Evolutionary conservation across 208 protist species (phyloP).

Genomic region (Leishmania tarentolae): DNA sequence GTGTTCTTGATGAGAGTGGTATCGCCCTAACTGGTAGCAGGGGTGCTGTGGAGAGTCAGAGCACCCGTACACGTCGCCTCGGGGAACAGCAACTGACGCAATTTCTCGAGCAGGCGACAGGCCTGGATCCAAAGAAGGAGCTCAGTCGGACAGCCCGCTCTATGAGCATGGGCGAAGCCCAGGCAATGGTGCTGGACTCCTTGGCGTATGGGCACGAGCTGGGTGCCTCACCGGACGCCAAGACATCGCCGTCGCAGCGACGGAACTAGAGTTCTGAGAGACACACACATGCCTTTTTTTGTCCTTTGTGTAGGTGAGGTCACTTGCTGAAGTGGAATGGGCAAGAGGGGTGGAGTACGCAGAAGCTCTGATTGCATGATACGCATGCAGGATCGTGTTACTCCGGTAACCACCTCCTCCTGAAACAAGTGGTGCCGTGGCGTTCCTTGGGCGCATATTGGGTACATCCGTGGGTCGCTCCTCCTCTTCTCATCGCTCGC

Average conservation of each 20-base stretch:
- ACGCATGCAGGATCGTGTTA: neutral
- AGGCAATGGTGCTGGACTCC: slow-evolving; percentile 48
- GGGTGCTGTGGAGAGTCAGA: slow-evolving; percentile 17
- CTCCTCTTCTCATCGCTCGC: neutral
- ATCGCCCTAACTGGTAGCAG: slow-evolving; percentile 12
- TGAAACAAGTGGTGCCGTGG: neutral
- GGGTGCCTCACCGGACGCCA: slow-evolving; percentile 26
- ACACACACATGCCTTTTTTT: neutral
- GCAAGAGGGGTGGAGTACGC: neutral
- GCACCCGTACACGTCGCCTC: slow-evolving; percentile 19
- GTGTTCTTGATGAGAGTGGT: slow-evolving; percentile 27
- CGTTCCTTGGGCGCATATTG: neutral
- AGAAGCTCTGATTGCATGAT: neutral
- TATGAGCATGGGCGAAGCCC: slow-evolving; percentile 53
- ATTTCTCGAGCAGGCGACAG: slow-evolving; percentile 72
- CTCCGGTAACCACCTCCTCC: neutral
- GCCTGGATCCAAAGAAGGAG: slow-evolving; percentile 41
- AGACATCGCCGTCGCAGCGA: slow-evolving; percentile 6
- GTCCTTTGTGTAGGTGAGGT: neutral
- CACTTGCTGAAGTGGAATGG: neutral
- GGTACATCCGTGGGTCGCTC: neutral
- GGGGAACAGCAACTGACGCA: slow-evolving; percentile 42
- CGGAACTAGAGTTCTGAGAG: slow-evolving; percentile 14
- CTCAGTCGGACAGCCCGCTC: slow-evolving; percentile 22
- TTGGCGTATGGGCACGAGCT: slow-evolving; percentile 24